Evolutionary conservation across 306 rosid species (phyloP), one percentile per base, ranked within the genome.

Genomic region (Rosa persica): DNA sequence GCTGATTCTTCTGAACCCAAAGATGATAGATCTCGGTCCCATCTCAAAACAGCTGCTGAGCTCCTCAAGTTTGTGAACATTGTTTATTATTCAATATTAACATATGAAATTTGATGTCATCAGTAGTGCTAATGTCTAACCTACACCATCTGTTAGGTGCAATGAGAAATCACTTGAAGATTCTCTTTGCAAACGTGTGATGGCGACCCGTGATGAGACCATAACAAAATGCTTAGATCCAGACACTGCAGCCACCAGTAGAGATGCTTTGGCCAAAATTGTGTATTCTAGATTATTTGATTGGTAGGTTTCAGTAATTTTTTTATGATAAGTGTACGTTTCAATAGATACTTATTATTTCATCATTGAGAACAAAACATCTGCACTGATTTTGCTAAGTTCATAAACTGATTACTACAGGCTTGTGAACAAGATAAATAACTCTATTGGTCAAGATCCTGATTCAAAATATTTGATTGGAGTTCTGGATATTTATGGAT

Each of bases 401-500:
- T 43, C 76, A 72, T 72, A 58, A 81, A 67, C 67, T 73, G 77
- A 11, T 79, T 78, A 75, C 66, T 72, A 22, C 90, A 95, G 99
- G 99, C 88, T 95, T 70, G 99, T 95, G 81, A 87, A 89, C 78
- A 95, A 84, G 90, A 91, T 93, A 72, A 95, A 95, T 79, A 89
- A 85, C 82, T 84, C 99, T 65, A 95, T 95, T 73, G 99, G 99
- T 72, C 99, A 95, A 86, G 99, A 95, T 87, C 90, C 89, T 47
- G 67, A 75, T 81, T 91, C 97, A 39, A 93, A 89, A 71, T 65
- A 77, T 85, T 85, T 95, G 88, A 95, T 95, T 71, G 99, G 99
- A 70, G 97, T 95, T 82, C 83, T 95, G 72, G 99, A 95, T 93
- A 95, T 95, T 82, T 95, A 95, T 79, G 99, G 99, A 87, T 95